These are phyloP conservation scores for Rhizopus delemar DNA, from an alignment of 371 early-diverging fungal species.

Conservation along the genomic window DNA sequence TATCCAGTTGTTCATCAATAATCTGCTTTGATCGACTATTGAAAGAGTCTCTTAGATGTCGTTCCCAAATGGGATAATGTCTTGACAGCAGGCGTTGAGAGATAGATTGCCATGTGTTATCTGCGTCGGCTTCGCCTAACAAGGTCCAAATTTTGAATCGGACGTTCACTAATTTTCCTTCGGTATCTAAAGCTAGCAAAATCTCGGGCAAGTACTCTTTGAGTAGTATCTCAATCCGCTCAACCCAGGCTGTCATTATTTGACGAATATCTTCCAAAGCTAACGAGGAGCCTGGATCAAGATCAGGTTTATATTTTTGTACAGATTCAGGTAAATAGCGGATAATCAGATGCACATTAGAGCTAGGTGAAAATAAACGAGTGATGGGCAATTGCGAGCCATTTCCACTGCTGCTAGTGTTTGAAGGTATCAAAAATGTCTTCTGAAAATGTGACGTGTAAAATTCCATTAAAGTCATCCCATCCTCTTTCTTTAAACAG, in stretches of 20 bases:
- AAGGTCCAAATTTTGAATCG: slow-evolving; percentile 40
- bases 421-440: slow-evolving; percentile 36
- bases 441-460: slow-evolving; percentile 29
- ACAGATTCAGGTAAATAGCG: slow-evolving; percentile 58
- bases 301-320: slow-evolving; percentile 51
- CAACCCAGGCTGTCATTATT: slow-evolving; percentile 39
- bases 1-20: slow-evolving; percentile 30
- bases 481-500: slow-evolving; percentile 18
- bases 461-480: slow-evolving; percentile 20
- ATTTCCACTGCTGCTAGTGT: slow-evolving; percentile 16
- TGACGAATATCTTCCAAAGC: slow-evolving; percentile 26
- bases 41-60: slow-evolving; percentile 40
- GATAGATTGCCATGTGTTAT: slow-evolving; percentile 19
- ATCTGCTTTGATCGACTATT: slow-evolving; percentile 36
- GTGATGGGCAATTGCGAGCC: slow-evolving; percentile 45
- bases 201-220: slow-evolving; percentile 26
- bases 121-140: slow-evolving; percentile 35
- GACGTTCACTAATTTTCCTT: slow-evolving; percentile 32
- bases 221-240: slow-evolving; percentile 25
- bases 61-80: slow-evolving; percentile 45
- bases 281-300: slow-evolving; percentile 31
- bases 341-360: slow-evolving; percentile 59
- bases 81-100: slow-evolving; percentile 25
- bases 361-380: slow-evolving; percentile 57
- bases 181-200: slow-evolving; percentile 39